phyloP scores from a whole-genome alignment of 176 grass and related monocot genomes.

The Hordeum vulgare region MorexV3_pseudomolecules_assembly NC_058520.1:553405718-553406217 shows the following conservation, averaged over 20 bases:
- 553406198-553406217: too few relatives aligned
- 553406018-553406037: neutral
- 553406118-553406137: too few relatives aligned
- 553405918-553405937: neutral
- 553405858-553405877: neutral
- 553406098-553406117: too few relatives aligned
- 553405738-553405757: conserved; percentile 63
- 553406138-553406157: too few relatives aligned
- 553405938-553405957: neutral
- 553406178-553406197: too few relatives aligned
- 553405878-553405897: neutral
- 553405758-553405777: conserved; percentile 94
- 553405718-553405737: conserved; percentile 71
- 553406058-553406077: too few relatives aligned
- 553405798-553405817: conserved; percentile 73
- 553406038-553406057: too few relatives aligned
- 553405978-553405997: neutral
- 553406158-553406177: too few relatives aligned
- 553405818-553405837: conserved; percentile 52
- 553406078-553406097: too few relatives aligned
- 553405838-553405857: conserved; percentile 52
- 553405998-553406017: neutral
- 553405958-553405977: conserved; percentile 2
- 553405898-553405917: neutral
- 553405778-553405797: conserved; percentile 74